Evolutionary conservation across 1,284 basidiomycete species (phyloP).

Genomic region (Takashimella koratensis): DNA sequence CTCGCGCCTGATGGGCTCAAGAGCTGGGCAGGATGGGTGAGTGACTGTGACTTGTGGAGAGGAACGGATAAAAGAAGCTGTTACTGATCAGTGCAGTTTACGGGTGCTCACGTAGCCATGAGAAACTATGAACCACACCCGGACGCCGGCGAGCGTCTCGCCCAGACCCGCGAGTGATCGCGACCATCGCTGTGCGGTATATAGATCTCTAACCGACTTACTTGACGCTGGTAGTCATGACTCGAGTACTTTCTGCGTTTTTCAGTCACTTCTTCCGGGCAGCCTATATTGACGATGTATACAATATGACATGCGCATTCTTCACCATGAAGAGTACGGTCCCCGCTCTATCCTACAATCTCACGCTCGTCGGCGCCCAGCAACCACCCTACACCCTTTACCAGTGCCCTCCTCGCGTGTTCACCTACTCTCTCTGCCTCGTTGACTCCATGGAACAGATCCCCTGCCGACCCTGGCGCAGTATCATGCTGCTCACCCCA

Average conservation of each 20-base stretch:
- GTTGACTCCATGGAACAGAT: constrained; percentile 25
- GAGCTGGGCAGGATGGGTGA: constrained; percentile 39
- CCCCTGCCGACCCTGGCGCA: neutral
- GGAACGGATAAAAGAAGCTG: too few relatives aligned
- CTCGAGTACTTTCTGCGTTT: too few relatives aligned
- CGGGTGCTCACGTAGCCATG: constrained; percentile 40
- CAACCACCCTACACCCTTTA: constrained; percentile 49
- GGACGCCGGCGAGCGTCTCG: constrained; percentile 12
- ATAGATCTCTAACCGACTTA: too few relatives aligned
- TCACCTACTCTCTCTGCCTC: constrained; percentile 39
- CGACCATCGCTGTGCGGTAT: too few relatives aligned
- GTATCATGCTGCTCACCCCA: too few relatives aligned
- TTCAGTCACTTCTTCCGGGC: too few relatives aligned
- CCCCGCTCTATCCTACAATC: constrained; percentile 14
- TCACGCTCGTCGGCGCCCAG: constrained; percentile 47
- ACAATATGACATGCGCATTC: too few relatives aligned
- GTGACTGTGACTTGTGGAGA: constrained; percentile 2
- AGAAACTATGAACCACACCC: constrained; percentile 36
- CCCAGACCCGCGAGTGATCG: neutral
- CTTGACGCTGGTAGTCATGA: too few relatives aligned
- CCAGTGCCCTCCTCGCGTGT: constrained; percentile 43
- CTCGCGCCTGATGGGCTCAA: constrained; percentile 38
- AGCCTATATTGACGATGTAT: too few relatives aligned
- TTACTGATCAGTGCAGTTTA: constrained; percentile 14
- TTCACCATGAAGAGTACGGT: too few relatives aligned